Conservation (phyloP, 129 eudicot species). For the Rutidosis leptorrhynchoides region DNA sequence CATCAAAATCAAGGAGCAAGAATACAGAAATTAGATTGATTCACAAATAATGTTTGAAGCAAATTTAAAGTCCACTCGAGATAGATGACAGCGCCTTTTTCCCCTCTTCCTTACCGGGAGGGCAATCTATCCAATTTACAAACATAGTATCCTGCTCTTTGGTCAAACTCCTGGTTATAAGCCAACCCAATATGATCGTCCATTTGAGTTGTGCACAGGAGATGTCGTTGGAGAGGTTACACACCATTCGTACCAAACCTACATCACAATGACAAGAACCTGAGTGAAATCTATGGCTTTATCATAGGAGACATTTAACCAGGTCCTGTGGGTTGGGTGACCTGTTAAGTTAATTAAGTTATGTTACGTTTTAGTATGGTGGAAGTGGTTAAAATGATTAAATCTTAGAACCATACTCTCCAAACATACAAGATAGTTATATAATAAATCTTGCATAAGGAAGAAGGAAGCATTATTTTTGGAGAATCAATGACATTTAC, state of each 20-base stretch:
- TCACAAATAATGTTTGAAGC: not conserved
- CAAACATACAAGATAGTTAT: not conserved
- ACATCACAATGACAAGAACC: conserved; percentile 17
- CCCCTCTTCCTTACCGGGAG: no score
- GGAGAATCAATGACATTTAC: no score
- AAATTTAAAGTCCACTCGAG: not conserved
- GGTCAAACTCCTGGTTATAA: conserved; percentile 30
- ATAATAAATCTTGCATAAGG: not conserved
- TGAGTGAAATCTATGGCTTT: not conserved
- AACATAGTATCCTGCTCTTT: conserved; percentile 14
- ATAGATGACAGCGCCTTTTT: no score
- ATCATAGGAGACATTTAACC: not conserved
- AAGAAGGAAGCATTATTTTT: no score
- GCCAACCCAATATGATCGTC: conserved; percentile 98
- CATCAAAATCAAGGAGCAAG: not conserved
- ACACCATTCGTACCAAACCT: conserved; percentile 99
- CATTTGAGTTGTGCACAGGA: conserved; percentile 82
- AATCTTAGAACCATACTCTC: not conserved
- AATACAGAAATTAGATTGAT: not conserved
- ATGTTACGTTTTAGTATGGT: not conserved
- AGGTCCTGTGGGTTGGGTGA: not conserved
- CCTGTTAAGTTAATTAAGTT: not conserved
- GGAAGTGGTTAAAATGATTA: not conserved
- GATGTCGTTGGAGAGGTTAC: conserved; percentile 66
- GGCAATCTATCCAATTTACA: conserved; percentile 25